These are phyloP conservation scores for Cladosporium velox DNA, from an alignment of 2,329 filamentous ascomycete species.

Conservation along the genomic window DNA sequence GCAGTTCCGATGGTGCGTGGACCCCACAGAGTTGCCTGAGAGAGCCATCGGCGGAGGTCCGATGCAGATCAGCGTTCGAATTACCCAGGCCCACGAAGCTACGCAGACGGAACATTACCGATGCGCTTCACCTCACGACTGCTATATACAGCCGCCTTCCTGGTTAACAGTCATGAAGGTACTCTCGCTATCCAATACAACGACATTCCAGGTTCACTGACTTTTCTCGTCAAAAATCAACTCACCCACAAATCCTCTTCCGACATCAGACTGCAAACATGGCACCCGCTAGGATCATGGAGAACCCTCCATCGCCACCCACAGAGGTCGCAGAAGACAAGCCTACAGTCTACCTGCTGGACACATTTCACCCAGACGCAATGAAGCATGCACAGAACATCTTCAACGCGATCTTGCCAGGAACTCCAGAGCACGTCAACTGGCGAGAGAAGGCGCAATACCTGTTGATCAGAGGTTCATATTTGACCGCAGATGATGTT, in stretches of 20 bases:
- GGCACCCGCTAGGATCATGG: slow-evolving; percentile 20
- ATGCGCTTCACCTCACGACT: neutral
- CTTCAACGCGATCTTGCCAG: slow-evolving; percentile 44
- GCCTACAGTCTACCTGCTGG: slow-evolving; percentile 30
- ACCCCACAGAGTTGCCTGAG: neutral
- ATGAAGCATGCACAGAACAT: slow-evolving; percentile 36
- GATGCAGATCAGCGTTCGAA: neutral
- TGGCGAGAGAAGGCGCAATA: slow-evolving; percentile 47
- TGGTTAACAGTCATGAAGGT: neutral
- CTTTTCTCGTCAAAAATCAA: neutral
- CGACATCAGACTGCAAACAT: slow-evolving; percentile 11
- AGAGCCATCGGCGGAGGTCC: neutral
- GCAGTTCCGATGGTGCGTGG: neutral
- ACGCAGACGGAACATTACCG: neutral
- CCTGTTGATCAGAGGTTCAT: slow-evolving; percentile 43
- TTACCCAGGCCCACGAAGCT: neutral
- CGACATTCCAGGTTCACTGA: neutral
- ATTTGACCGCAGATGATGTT: slow-evolving; percentile 31
- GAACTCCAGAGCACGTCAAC: slow-evolving; percentile 39
- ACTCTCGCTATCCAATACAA: neutral
- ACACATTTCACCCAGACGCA: slow-evolving; percentile 34
- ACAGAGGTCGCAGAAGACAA: slow-evolving; percentile 10
- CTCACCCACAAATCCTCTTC: neutral
- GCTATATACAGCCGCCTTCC: neutral
- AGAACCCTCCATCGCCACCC: slow-evolving; percentile 7